Conservation (phyloP, 805 yeast species). For the Metschnikowia aberdeeniae region DNA sequence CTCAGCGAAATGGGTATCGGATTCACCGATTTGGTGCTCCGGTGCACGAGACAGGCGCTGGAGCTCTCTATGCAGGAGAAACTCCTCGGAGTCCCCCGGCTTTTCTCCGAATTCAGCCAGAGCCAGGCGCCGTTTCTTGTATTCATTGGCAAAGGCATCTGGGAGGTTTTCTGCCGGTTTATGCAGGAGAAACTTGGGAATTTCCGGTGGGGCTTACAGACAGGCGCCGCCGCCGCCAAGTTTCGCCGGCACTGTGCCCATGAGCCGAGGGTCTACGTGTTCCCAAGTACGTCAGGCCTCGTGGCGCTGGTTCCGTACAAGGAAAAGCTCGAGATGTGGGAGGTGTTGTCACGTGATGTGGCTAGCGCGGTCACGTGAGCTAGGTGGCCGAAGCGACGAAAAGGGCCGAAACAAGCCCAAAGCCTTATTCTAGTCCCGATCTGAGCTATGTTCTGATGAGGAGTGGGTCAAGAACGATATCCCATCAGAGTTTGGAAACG, state of each 20-base stretch:
- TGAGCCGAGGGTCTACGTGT: constrained; percentile 44
- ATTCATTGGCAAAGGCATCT: constrained; percentile 70
- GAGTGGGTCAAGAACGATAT: too few species aligned
- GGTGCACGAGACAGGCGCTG: constrained; percentile 58
- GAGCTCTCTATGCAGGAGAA: constrained; percentile 54
- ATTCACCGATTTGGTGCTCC: constrained; percentile 63
- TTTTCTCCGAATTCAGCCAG: constrained; percentile 41
- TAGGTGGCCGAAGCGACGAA: background rate
- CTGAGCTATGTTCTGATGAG: too few species aligned
- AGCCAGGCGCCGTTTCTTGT: constrained; percentile 45
- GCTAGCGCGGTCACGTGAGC: background rate
- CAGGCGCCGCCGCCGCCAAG: constrained; percentile 1
- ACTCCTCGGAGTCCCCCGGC: constrained; percentile 48
- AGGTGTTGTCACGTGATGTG: constrained; percentile 26
- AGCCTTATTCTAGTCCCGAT: too few species aligned
- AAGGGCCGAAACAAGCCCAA: too few species aligned
- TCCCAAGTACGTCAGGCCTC: constrained; percentile 72
- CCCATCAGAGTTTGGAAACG: too few species aligned
- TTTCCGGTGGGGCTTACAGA: constrained; percentile 54
- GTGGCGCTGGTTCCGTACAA: constrained; percentile 48
- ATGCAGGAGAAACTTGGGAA: constrained; percentile 21
- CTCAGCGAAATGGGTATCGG: constrained; percentile 50
- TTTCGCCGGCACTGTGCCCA: constrained; percentile 14
- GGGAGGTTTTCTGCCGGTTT: constrained; percentile 53
- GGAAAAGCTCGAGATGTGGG: constrained; percentile 50